Percentiles rank a stretch among this genome's conserved stretches.
Conservation (phyloP, 352 stramenopile species). For the Pythium oligandrum region DNA sequence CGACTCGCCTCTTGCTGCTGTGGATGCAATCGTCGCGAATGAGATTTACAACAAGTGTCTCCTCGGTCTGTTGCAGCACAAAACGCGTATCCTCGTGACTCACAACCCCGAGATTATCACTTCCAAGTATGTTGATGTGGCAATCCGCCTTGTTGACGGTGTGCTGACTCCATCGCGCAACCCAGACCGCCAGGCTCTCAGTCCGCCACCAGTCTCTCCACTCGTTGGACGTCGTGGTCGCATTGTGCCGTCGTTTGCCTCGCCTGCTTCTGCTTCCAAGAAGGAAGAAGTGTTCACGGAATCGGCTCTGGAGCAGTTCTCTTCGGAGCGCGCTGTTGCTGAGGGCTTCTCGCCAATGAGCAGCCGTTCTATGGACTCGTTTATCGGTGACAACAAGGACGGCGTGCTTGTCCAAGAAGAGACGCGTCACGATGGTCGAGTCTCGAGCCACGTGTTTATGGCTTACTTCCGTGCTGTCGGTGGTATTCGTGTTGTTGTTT, state of each 20-base stretch:
- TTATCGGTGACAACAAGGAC: slow-evolving; percentile 24
- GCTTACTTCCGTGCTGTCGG: slow-evolving; percentile 48
- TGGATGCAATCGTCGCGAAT: slow-evolving; percentile 62
- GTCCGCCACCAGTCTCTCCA: slow-evolving; percentile 27
- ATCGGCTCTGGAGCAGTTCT: slow-evolving; percentile 24
- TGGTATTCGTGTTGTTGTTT: slow-evolving; percentile 34
- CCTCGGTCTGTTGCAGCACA: slow-evolving; percentile 49
- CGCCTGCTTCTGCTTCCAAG: background rate
- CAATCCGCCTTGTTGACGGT: slow-evolving; percentile 47
- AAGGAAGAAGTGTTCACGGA: background rate
- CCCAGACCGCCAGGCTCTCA: slow-evolving; percentile 25
- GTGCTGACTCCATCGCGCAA: slow-evolving; percentile 43
- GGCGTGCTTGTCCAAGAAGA: slow-evolving; percentile 31
- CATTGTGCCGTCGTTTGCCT: background rate
- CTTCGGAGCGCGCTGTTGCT: slow-evolving; percentile 17
- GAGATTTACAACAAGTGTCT: slow-evolving; percentile 85
- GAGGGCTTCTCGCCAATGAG: slow-evolving; percentile 34
- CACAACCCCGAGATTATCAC: slow-evolving; percentile 62
- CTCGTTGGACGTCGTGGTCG: slow-evolving; percentile 21
- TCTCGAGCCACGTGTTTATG: slow-evolving; percentile 30
- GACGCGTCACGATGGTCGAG: slow-evolving; percentile 22
- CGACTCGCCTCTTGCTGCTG: slow-evolving; percentile 46
- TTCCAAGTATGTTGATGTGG: slow-evolving; percentile 54
- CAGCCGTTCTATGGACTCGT: slow-evolving; percentile 24
- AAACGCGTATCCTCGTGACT: slow-evolving; percentile 67